These are phyloP conservation scores for Penicillium psychrosexuale DNA, from an alignment of 2,329 filamentous ascomycete genomes.

Conservation along the genomic window DNA sequence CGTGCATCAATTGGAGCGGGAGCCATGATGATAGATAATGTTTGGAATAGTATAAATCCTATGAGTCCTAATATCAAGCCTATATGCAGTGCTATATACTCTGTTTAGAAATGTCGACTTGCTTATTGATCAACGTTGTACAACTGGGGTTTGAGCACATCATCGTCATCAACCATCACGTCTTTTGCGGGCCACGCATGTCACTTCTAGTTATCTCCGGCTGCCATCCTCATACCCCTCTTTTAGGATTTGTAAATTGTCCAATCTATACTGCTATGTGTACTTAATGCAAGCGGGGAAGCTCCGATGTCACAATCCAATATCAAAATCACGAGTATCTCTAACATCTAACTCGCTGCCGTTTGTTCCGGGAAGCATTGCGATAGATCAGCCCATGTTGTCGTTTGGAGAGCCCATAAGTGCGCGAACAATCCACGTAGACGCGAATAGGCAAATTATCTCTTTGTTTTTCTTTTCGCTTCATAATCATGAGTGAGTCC, in stretches of 20 bases:
- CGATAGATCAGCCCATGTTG: constrained; percentile 10
- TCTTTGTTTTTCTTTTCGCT: neutral
- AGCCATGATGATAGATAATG: constrained; percentile 38
- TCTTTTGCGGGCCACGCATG: constrained; percentile 17
- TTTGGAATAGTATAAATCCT: neutral
- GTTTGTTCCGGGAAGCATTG: constrained; percentile 9
- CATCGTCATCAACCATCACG: constrained; percentile 31
- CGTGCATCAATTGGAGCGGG: constrained; percentile 60
- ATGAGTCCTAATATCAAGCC: neutral
- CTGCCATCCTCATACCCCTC: constrained; percentile 8
- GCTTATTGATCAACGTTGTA: neutral
- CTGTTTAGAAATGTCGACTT: neutral
- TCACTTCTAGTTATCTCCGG: neutral
- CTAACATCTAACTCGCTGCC: neutral
- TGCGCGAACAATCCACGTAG: neutral
- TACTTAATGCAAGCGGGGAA: neutral
- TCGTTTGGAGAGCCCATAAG: constrained; percentile 3
- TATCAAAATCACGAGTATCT: constrained; percentile 22
- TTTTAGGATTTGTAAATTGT: neutral
- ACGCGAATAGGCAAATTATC: neutral
- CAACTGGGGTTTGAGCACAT: constrained; percentile 25
- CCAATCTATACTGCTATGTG: neutral
- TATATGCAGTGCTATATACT: neutral
- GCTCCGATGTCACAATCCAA: constrained; percentile 24
- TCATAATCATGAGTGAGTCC: constrained; percentile 20